Conservation (phyloP, 1,284 basidiomycete genomes). For the Moesziomyces sp. region DNA sequence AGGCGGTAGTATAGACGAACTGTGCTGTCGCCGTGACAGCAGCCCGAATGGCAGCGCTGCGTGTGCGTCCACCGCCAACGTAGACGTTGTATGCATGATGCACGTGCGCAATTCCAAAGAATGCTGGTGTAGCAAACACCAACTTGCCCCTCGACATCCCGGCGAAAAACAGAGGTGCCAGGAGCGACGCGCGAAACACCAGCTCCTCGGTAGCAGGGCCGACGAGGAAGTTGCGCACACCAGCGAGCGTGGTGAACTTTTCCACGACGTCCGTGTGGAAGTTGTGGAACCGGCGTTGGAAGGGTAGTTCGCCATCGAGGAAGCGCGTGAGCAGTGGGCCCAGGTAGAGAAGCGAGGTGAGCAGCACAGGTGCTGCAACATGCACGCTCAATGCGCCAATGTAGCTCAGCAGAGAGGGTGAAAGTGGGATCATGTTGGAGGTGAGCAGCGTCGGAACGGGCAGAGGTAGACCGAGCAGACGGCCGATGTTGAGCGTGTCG, state of each 20-base stretch:
- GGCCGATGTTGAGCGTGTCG: conserved; percentile 25
- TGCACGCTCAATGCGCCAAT: conserved; percentile 6
- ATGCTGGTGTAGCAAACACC: conserved; percentile 83
- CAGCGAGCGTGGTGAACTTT: conserved; percentile 72
- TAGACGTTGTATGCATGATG: conserved; percentile 91
- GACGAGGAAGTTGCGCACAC: conserved; percentile 80
- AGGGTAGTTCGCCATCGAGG: conserved; percentile 74
- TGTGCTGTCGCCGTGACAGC: conserved; percentile 74
- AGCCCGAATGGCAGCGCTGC: conserved; percentile 75
- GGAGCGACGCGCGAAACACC: conserved; percentile 86
- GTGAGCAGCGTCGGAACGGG: conserved; percentile 45
- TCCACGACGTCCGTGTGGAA: conserved; percentile 68
- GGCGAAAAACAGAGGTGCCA: conserved; percentile 78
- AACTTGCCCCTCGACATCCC: conserved; percentile 74
- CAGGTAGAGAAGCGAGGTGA: conserved; percentile 82
- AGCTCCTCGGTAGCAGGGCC: conserved; percentile 92
- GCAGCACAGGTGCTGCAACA: conserved; percentile 13
- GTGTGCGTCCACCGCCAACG: conserved; percentile 69
- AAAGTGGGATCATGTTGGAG: conserved; percentile 41
- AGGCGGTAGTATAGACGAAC: conserved; percentile 86
- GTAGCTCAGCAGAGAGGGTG: conserved; percentile 24
- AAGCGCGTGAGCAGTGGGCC: conserved; percentile 81
- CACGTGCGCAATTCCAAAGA: conserved; percentile 89
- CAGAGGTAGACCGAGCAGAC: conserved; percentile 49
- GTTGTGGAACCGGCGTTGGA: conserved; percentile 70